Conservation (phyloP, 768 basidiomycete species). For the Tephrocybe sp. region DNA sequence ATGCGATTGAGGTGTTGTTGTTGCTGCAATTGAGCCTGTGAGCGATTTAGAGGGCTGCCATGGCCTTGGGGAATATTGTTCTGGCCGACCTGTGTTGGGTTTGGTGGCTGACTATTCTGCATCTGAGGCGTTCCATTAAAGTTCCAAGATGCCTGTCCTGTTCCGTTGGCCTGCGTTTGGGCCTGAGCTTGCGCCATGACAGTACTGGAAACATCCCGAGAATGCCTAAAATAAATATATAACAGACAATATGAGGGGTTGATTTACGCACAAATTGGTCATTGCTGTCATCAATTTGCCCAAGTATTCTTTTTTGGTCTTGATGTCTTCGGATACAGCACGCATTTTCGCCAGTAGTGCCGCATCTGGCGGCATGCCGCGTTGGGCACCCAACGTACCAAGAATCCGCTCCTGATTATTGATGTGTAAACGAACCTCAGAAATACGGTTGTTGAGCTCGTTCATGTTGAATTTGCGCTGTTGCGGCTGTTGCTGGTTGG, state of each 20-base stretch:
- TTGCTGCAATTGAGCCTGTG: conserved; percentile 26
- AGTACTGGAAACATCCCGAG: conserved; percentile 9
- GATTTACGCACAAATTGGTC: conserved; percentile 33
- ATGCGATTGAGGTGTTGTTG: conserved; percentile 25
- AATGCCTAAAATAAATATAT: neutral
- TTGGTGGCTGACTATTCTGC: conserved; percentile 5
- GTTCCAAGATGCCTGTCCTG: conserved; percentile 17
- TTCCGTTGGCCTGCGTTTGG: conserved; percentile 22
- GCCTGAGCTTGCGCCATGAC: conserved; percentile 14
- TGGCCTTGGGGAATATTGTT: conserved; percentile 14
- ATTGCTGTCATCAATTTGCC: conserved; percentile 31
- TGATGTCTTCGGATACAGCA: conserved; percentile 23
- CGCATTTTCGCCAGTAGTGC: conserved; percentile 21
- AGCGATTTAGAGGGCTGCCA: conserved; percentile 27
- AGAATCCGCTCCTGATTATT: conserved; percentile 11
- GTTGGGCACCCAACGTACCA: conserved; percentile 5
- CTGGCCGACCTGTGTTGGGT: conserved; percentile 11
- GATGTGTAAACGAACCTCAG: conserved; percentile 6
- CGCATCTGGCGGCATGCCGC: conserved; percentile 17
- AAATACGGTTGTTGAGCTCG: conserved; percentile 17
- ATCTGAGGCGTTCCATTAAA: conserved; percentile 8
- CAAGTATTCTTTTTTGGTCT: conserved; percentile 37
- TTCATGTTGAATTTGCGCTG: conserved; percentile 6
- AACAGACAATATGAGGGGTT: neutral
- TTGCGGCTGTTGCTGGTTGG: conserved; percentile 9